Conservation (phyloP, 192 early-diverging fungal genomes). For the Entrophospora sp. region DNA sequence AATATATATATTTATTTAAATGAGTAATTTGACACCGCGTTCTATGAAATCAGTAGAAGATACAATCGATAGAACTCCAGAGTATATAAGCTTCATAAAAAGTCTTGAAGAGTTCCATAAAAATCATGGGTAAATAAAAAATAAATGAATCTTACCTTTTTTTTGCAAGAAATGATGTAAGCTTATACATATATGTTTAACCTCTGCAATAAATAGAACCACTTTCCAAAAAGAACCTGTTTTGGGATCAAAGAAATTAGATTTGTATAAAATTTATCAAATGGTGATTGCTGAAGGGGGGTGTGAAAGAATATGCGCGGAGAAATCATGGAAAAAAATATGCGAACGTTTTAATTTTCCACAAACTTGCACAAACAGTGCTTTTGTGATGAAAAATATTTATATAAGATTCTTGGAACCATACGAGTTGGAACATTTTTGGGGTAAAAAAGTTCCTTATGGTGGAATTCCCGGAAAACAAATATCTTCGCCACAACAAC, state of each 20-base stretch:
- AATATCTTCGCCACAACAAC: background rate
- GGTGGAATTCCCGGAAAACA: background rate
- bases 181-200: no score
- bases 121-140: no score
- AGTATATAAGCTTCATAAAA: no score
- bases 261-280: constrained; percentile 51
- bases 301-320: constrained; percentile 50
- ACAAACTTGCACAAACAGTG: constrained; percentile 74
- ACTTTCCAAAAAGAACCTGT: constrained; percentile 55
- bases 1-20: no score
- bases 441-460: constrained; percentile 33
- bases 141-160: no score
- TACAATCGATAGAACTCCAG: no score
- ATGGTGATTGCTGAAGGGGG: constrained; percentile 57
- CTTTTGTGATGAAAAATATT: constrained; percentile 65
- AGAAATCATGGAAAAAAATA: constrained; percentile 68
- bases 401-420: constrained; percentile 60
- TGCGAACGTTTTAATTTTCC: constrained; percentile 69
- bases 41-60: no score
- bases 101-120: no score
- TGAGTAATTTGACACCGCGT: no score
- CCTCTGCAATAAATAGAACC: no score
- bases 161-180: no score
- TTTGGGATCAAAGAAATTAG: constrained; percentile 66
- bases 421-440: constrained; percentile 52